Evolutionary conservation across 768 basidiomycete species (phyloP).

Genomic region (Coprinopsis strossmayeri): DNA sequence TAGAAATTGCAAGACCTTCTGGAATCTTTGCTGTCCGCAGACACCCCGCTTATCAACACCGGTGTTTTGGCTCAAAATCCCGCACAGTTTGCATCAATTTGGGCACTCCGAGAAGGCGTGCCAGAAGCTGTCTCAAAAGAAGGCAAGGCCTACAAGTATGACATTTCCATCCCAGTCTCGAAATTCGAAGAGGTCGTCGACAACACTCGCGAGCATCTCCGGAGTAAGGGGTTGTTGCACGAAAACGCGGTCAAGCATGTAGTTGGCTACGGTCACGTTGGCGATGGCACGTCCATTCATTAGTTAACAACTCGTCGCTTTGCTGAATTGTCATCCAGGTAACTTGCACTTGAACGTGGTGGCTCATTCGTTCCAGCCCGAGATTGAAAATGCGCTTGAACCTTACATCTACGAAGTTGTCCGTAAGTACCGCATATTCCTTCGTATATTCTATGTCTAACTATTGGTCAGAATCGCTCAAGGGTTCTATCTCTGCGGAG

Average conservation of each 20-base stretch:
- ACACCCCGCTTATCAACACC: slow-evolving; percentile 73
- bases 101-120: slow-evolving; percentile 88
- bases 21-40: slow-evolving; percentile 68
- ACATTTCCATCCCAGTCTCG: slow-evolving; percentile 82
- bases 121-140: slow-evolving; percentile 91
- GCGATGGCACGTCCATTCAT: slow-evolving; percentile 66
- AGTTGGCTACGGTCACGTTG: slow-evolving; percentile 93
- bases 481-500: slow-evolving; percentile 93
- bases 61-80: slow-evolving; percentile 91
- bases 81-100: slow-evolving; percentile 82
- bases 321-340: slow-evolving; percentile 35
- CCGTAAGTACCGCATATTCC: slow-evolving; percentile 36
- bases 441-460: neutral
- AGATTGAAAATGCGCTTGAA: slow-evolving; percentile 84
- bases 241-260: slow-evolving; percentile 77
- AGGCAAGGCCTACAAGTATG: slow-evolving; percentile 96
- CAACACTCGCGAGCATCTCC: slow-evolving; percentile 63
- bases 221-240: slow-evolving; percentile 60
- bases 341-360: slow-evolving; percentile 93
- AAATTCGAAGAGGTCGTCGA: slow-evolving; percentile 88
- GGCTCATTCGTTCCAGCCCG: slow-evolving; percentile 73
- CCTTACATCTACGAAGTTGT: slow-evolving; percentile 94
- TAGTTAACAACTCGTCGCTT: neutral
- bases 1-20: slow-evolving; percentile 85
- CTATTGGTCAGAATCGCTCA: slow-evolving; percentile 49